Evolutionary conservation across 768 basidiomycete genomes (phyloP).

Genomic region (Cystobasidium ongulense): DNA sequence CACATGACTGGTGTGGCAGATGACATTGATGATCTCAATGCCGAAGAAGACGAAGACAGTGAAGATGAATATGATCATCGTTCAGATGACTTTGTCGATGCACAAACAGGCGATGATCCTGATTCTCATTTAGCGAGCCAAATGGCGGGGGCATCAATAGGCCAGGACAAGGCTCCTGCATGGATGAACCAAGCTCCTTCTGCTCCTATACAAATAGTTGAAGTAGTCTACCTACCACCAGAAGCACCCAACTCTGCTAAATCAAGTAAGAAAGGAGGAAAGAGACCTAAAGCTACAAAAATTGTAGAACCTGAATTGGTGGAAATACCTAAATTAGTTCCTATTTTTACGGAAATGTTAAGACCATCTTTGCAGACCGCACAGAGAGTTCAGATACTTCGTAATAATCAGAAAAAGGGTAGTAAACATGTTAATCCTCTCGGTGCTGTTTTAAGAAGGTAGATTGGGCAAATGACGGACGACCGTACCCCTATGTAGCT

Average conservation of each 20-base stretch:
- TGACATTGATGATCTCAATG: conserved; percentile 71
- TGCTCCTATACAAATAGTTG: conserved; percentile 17
- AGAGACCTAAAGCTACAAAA: conserved; percentile 47
- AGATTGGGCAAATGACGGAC: not conserved
- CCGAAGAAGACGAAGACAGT: conserved; percentile 52
- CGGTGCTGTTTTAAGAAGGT: not conserved
- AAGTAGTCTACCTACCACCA: conserved; percentile 1
- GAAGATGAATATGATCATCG: conserved; percentile 43
- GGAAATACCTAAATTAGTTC: conserved; percentile 71
- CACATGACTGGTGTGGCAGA: conserved; percentile 70
- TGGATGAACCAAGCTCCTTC: conserved; percentile 25
- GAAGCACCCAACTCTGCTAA: not conserved
- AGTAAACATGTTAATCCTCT: not conserved
- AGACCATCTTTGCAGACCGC: conserved; percentile 42
- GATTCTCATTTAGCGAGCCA: conserved; percentile 36
- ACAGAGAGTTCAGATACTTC: conserved; percentile 15
- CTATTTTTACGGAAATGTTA: conserved; percentile 87
- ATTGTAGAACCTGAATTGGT: conserved; percentile 67
- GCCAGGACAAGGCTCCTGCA: not conserved
- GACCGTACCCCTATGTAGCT: not conserved
- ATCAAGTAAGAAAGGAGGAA: conserved; percentile 29
- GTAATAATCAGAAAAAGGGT: not conserved
- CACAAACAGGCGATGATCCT: conserved; percentile 42
- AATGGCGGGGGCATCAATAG: conserved; percentile 24
- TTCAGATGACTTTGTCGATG: conserved; percentile 47